Conservation (phyloP, 495 filamentous ascomycete species). For the Hypoxylon intermedium region DNA sequence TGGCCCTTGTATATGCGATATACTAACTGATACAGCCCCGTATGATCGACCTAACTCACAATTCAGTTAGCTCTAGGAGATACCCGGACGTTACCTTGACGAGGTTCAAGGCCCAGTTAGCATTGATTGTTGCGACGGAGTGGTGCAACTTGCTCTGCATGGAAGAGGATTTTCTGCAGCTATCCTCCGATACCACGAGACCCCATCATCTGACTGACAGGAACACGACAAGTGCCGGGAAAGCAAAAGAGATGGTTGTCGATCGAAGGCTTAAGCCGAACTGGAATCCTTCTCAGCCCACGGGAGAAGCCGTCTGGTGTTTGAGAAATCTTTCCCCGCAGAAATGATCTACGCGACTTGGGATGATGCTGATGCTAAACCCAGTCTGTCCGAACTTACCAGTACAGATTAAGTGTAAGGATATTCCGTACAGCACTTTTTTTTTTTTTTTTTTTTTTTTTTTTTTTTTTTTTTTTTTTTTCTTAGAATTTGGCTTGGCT, state of each 20-base stretch:
- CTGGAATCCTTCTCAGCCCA: slow-evolving; percentile 6
- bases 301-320: slow-evolving; percentile 28
- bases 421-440: no score
- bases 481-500: no score
- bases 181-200: slow-evolving; percentile 20
- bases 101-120: slow-evolving; percentile 16
- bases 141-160: slow-evolving; percentile 11
- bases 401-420: slow-evolving; percentile 13
- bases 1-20: slow-evolving; percentile 12
- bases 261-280: no score
- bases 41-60: slow-evolving; percentile 22
- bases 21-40: slow-evolving; percentile 22
- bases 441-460: no score
- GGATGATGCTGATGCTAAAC: slow-evolving; percentile 29
- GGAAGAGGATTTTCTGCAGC: slow-evolving; percentile 1
- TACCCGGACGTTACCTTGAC: slow-evolving; percentile 25
- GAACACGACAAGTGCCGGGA: slow-evolving; percentile 12
- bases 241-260: slow-evolving; percentile 9
- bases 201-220: slow-evolving; percentile 11
- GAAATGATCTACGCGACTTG: slow-evolving; percentile 33
- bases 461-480: no score
- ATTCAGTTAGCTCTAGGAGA: no score
- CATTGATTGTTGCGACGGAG: slow-evolving; percentile 14
- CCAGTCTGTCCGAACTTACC: slow-evolving; percentile 26
- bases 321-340: slow-evolving; percentile 33